Evolutionary conservation across 2,329 filamentous ascomycete species (phyloP).

Genomic region (Neonectria neomacrospora): DNA sequence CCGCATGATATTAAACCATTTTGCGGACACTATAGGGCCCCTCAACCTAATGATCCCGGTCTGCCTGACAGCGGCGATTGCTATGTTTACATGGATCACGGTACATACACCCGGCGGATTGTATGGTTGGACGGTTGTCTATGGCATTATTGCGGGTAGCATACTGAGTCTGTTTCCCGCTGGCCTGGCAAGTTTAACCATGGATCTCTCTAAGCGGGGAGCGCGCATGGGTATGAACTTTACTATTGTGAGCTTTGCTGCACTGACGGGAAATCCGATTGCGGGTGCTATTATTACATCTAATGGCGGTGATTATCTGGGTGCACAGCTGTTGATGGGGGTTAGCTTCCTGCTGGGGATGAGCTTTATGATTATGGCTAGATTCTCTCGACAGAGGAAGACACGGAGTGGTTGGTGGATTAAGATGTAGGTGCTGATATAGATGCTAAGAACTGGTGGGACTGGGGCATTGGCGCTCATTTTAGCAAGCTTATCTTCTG

Average conservation of each 20-base stretch:
- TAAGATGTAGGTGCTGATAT: no score
- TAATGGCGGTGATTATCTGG: conserved; percentile 6
- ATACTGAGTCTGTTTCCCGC: conserved; percentile 17
- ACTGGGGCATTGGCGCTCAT: no score
- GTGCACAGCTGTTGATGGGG: conserved; percentile 9
- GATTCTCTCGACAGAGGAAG: background rate
- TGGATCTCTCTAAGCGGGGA: conserved; percentile 5
- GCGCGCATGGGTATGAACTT: conserved; percentile 13
- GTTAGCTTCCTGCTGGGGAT: conserved; percentile 12
- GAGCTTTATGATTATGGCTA: conserved; percentile 6
- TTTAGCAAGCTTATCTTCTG: no score
- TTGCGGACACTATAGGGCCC: conserved; percentile 5
- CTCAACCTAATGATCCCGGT: conserved; percentile 6
- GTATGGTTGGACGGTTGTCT: conserved; percentile 9
- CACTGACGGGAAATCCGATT: conserved; percentile 12
- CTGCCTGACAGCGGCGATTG: conserved; percentile 1
- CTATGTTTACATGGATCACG: conserved; percentile 9
- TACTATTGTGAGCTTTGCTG: conserved; percentile 14
- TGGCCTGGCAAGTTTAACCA: background rate
- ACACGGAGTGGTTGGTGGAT: no score
- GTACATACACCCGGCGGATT: conserved; percentile 7
- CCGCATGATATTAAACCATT: conserved; percentile 6
- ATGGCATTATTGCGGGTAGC: conserved; percentile 11
- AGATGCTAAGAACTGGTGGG: no score
- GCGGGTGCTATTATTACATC: conserved; percentile 12